These are phyloP conservation scores for Scalesia atractyloides DNA, from an alignment of 129 eudicot species.

Conservation along the genomic window DNA sequence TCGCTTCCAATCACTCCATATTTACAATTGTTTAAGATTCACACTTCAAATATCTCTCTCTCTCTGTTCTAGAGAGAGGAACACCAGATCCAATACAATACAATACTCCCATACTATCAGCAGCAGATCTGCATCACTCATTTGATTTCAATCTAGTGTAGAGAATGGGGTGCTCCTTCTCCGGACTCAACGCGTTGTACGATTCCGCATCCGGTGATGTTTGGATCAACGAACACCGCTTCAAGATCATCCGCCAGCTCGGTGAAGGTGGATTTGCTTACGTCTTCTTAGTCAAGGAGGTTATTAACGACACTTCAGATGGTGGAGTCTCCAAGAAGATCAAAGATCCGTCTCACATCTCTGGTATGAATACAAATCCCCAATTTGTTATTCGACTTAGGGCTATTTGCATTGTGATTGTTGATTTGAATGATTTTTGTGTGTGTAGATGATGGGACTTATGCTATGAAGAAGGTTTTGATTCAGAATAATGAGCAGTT, in stretches of 20 bases:
- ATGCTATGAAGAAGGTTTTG: conserved; percentile 97
- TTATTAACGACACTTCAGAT: conserved; percentile 30
- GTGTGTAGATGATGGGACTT: conserved; percentile 89
- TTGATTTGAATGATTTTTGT: not conserved
- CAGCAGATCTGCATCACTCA: conserved; percentile 27
- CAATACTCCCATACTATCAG: not conserved
- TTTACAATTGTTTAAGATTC: not conserved
- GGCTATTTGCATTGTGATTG: not conserved
- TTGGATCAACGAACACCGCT: conserved; percentile 78
- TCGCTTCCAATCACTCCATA: not conserved
- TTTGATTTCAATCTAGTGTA: not conserved
- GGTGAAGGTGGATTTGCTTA: conserved; percentile 58
- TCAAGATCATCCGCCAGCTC: conserved; percentile 40
- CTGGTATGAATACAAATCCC: conserved; percentile 57
- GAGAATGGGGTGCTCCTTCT: conserved; percentile 90
- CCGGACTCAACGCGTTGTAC: conserved; percentile 86
- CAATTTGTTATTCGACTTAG: not conserved
- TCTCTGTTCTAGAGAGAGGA: conserved; percentile 3
- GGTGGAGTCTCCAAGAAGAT: conserved; percentile 50
- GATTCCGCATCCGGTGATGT: conserved; percentile 77
- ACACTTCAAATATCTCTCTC: conserved; percentile 5
- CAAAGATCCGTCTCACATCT: conserved; percentile 75
- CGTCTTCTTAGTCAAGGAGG: conserved; percentile 51
- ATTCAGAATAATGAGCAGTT: conserved; percentile 83
- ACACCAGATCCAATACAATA: not conserved